phyloP scores from a whole-genome alignment of 2,329 filamentous ascomycete species.

The Botrytis tulipae region DNA sequence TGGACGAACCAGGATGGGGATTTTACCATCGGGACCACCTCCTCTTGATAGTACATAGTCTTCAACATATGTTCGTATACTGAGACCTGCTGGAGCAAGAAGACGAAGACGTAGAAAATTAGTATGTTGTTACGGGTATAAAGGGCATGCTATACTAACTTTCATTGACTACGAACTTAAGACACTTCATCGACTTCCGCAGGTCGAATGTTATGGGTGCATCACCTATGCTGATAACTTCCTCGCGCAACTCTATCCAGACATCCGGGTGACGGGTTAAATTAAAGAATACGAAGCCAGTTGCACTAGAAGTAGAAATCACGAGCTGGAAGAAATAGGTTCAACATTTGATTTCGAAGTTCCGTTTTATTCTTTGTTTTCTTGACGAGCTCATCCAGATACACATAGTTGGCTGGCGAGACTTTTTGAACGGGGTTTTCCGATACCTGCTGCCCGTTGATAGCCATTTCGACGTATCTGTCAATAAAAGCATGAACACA shows the following conservation, averaged over 20 bases:
- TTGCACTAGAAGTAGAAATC: conserved; percentile 43
- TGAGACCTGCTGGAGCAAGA: background rate
- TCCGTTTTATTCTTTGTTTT: conserved; percentile 43
- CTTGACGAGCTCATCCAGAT: conserved; percentile 49
- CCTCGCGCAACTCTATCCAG: conserved; percentile 34
- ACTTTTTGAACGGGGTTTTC: background rate
- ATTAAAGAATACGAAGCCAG: conserved; percentile 37
- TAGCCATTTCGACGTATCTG: conserved; percentile 17
- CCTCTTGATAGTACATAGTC: conserved; percentile 30
- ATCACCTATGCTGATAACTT: conserved; percentile 36
- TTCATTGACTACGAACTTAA: conserved; percentile 56
- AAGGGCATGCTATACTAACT: conserved; percentile 41
- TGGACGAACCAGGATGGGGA: conserved; percentile 30
- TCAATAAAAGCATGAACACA: conserved; percentile 21
- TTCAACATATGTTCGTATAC: background rate
- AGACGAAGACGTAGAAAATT: background rate
- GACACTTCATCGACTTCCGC: conserved; percentile 51
- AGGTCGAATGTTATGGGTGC: conserved; percentile 46
- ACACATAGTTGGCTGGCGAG: conserved; percentile 39
- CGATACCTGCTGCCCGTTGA: background rate
- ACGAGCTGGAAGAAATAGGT: conserved; percentile 42
- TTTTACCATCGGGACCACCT: conserved; percentile 33
- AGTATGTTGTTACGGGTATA: background rate
- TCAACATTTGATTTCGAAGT: conserved; percentile 37
- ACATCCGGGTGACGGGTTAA: conserved; percentile 32